Percentiles rank a stretch among this genome's conserved stretches.
phyloP scores from a whole-genome alignment of 129 eudicot species.

The Artemisia annua region DNA sequence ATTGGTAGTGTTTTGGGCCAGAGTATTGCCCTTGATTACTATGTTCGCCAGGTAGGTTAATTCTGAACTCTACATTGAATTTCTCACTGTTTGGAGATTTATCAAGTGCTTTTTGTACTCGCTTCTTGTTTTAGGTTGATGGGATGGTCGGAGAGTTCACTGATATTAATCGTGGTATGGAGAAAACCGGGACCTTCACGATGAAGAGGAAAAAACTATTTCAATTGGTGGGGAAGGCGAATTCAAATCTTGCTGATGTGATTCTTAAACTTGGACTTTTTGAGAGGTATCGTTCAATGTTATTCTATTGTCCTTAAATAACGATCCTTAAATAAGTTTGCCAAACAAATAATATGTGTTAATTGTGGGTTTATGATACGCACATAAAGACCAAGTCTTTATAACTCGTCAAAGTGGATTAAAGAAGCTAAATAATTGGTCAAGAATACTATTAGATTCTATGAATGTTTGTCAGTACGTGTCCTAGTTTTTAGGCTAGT shows the following conservation, averaged over 20 bases:
- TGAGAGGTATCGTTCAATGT: conserved; percentile 56
- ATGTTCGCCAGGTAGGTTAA: conserved; percentile 79
- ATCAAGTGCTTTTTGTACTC: background rate
- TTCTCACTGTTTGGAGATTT: conserved; percentile 5
- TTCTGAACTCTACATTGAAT: background rate
- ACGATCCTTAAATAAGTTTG: too few species aligned
- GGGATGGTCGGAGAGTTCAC: conserved; percentile 95
- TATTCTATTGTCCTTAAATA: background rate
- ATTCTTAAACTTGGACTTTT: conserved; percentile 95
- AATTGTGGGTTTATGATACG: too few species aligned
- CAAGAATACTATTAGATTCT: too few species aligned
- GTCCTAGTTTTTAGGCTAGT: too few species aligned
- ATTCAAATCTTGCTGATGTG: conserved; percentile 93
- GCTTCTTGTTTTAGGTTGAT: conserved; percentile 59
- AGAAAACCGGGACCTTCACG: conserved; percentile 87
- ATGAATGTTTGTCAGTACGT: too few species aligned
- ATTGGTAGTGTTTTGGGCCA: conserved; percentile 96
- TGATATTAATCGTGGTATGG: conserved; percentile 91
- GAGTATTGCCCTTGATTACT: conserved; percentile 94
- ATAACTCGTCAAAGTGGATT: too few species aligned
- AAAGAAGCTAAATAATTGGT: too few species aligned
- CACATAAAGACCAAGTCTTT: too few species aligned
- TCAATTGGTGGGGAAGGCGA: conserved; percentile 94
- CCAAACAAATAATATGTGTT: too few species aligned
- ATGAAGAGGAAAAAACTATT: conserved; percentile 88